phyloP scores from a whole-genome alignment of 179 eudicot species.

The Silene noctiflora region DNA sequence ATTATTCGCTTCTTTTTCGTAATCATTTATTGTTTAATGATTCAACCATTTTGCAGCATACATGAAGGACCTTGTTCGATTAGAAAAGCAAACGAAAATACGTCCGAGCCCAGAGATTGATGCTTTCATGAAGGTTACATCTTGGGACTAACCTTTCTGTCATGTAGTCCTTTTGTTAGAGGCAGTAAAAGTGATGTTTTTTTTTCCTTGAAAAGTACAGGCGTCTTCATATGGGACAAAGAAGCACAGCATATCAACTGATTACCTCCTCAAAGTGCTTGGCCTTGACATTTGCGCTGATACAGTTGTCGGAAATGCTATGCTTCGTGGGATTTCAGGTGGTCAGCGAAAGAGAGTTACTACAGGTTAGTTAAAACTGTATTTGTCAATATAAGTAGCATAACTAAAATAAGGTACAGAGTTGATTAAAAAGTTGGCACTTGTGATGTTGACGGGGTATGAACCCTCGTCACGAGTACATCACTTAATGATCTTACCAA shows the following conservation, averaged over 20 bases:
- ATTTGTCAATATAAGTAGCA: background rate
- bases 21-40: background rate
- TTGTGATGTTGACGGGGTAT: too few relatives aligned
- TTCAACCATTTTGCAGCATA: conserved; percentile 36
- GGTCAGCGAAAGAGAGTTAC: conserved; percentile 42
- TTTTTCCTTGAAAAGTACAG: conserved; percentile 32
- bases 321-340: conserved; percentile 38
- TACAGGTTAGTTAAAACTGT: conserved; percentile 22
- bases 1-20: conserved; percentile 7
- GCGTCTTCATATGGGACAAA: conserved; percentile 68
- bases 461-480: too few relatives aligned
- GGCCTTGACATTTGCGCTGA: conserved; percentile 40
- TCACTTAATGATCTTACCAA: too few relatives aligned
- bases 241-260: conserved; percentile 68
- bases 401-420: background rate
- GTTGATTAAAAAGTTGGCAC: background rate
- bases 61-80: conserved; percentile 51
- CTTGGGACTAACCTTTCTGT: conserved; percentile 5
- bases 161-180: background rate
- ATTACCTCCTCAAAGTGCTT: conserved; percentile 38
- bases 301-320: conserved; percentile 32
- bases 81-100: conserved; percentile 60
- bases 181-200: conserved; percentile 13
- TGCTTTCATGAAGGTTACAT: conserved; percentile 71
- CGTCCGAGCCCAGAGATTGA: conserved; percentile 79